Evolutionary conservation across 1,139 yeast genomes (phyloP).

Genomic region (Diutina mesorugosa): DNA sequence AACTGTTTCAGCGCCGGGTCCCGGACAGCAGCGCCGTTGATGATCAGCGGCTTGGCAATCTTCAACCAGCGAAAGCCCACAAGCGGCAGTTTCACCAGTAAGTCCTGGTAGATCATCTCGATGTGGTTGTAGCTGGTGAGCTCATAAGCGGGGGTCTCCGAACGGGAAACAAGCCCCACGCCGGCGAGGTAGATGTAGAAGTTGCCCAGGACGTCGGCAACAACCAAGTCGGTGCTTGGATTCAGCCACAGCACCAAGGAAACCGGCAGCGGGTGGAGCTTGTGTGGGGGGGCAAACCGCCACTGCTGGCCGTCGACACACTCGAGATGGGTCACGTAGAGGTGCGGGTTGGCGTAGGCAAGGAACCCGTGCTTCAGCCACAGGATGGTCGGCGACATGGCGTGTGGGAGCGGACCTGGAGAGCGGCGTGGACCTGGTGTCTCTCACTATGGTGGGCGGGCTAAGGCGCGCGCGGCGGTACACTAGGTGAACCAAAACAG

Average conservation of each 20-base stretch:
- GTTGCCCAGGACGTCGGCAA: slow-evolving; percentile 36
- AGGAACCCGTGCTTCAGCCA: slow-evolving; percentile 73
- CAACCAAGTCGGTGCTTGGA: slow-evolving; percentile 40
- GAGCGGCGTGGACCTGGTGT: neutral
- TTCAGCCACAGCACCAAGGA: slow-evolving; percentile 33
- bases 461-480: too few species aligned
- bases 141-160: slow-evolving; percentile 20
- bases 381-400: neutral
- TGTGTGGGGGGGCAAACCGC: slow-evolving; percentile 48
- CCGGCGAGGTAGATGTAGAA: slow-evolving; percentile 36
- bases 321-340: slow-evolving; percentile 48
- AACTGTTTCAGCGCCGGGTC: slow-evolving; percentile 14
- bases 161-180: slow-evolving; percentile 20
- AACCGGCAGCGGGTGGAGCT: slow-evolving; percentile 18
- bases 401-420: neutral
- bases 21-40: slow-evolving; percentile 37
- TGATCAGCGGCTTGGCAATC: slow-evolving; percentile 47
- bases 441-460: too few species aligned
- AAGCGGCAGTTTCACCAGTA: slow-evolving; percentile 9
- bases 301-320: slow-evolving; percentile 52
- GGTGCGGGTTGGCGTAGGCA: slow-evolving; percentile 38
- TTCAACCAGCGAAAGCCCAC: slow-evolving; percentile 60
- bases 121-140: slow-evolving; percentile 33
- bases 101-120: slow-evolving; percentile 31
- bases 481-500: too few species aligned